Percentiles rank a stretch among this genome's conserved stretches.
Conservation (phyloP, 1,284 basidiomycete species). For the Irpex sp. region DNA sequence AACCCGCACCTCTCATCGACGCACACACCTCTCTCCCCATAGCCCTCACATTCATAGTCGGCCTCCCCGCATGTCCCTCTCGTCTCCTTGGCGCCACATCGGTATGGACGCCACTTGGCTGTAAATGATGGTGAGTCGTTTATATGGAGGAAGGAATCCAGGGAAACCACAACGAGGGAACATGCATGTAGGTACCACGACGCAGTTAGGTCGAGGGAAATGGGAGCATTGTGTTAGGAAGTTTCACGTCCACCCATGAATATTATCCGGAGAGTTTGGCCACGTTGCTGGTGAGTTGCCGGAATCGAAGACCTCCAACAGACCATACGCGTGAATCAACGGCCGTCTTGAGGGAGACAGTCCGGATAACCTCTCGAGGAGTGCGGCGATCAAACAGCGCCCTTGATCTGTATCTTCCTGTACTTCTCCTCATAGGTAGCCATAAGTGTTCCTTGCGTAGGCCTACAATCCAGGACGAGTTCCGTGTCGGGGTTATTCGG, state of each 20-base stretch:
- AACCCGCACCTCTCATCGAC: too few species aligned
- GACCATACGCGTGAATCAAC: too few species aligned
- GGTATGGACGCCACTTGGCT: neutral
- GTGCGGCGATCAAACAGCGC: slow-evolving; percentile 33
- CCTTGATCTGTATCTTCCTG: slow-evolving; percentile 72
- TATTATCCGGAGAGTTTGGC: too few species aligned
- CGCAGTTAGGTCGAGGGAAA: too few species aligned
- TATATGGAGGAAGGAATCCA: neutral
- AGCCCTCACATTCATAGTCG: too few species aligned
- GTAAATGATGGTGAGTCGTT: neutral
- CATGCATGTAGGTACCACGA: too few species aligned
- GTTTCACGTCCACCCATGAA: too few species aligned
- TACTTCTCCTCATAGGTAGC: slow-evolving; percentile 72
- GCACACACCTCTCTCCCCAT: neutral
- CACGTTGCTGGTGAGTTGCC: too few species aligned
- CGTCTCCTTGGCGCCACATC: neutral
- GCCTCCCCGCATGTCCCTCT: neutral
- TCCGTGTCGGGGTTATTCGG: slow-evolving; percentile 53
- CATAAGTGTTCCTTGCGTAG: slow-evolving; percentile 46
- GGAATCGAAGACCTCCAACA: too few species aligned
- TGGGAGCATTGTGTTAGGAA: too few species aligned
- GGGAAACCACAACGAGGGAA: slow-evolving; percentile 1
- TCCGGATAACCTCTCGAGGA: neutral
- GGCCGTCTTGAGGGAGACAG: too few species aligned
- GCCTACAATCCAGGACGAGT: slow-evolving; percentile 68